These are phyloP conservation scores for Flueggea neowawraea DNA, from an alignment of 441 rosid species.

Conservation along the genomic window DNA sequence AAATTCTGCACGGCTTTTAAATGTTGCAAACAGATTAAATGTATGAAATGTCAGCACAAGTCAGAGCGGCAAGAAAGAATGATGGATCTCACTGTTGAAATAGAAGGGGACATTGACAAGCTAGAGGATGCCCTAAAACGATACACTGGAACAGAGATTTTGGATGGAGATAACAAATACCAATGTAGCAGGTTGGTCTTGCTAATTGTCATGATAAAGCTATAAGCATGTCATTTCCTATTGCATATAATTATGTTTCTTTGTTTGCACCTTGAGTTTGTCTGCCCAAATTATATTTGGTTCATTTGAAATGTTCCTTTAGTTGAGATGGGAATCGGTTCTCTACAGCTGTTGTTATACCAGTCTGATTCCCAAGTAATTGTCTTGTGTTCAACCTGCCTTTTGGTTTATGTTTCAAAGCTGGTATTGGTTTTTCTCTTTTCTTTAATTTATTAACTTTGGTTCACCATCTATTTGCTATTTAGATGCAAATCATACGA, in stretches of 20 bases:
- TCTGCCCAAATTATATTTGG: background rate
- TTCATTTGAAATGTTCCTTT: background rate
- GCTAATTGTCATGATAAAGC: constrained; percentile 7
- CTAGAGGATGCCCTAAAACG: constrained; percentile 88
- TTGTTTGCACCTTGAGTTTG: constrained; percentile 9
- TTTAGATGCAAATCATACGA: constrained; percentile 88
- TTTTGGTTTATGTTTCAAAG: background rate
- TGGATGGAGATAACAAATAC: constrained; percentile 98
- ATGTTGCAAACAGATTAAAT: constrained; percentile 57
- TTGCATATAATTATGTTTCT: background rate
- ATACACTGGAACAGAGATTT: constrained; percentile 77
- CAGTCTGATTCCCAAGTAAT: background rate
- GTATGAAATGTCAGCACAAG: constrained; percentile 82
- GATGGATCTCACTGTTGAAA: constrained; percentile 98
- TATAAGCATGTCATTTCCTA: background rate
- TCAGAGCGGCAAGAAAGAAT: constrained; percentile 87
- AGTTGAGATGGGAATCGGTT: background rate
- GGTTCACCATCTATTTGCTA: constrained; percentile 4
- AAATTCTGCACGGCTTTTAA: background rate
- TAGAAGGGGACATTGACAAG: constrained; percentile 78
- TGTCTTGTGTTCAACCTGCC: background rate
- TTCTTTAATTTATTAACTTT: constrained; percentile 8
- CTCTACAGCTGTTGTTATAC: too few relatives aligned
- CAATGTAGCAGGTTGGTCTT: constrained; percentile 72
- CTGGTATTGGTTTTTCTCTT: background rate